Evolutionary conservation across 257 asterid genomes (phyloP), one percentile per base, ranked within the genome.

Genomic region (Salvia splendens): DNA sequence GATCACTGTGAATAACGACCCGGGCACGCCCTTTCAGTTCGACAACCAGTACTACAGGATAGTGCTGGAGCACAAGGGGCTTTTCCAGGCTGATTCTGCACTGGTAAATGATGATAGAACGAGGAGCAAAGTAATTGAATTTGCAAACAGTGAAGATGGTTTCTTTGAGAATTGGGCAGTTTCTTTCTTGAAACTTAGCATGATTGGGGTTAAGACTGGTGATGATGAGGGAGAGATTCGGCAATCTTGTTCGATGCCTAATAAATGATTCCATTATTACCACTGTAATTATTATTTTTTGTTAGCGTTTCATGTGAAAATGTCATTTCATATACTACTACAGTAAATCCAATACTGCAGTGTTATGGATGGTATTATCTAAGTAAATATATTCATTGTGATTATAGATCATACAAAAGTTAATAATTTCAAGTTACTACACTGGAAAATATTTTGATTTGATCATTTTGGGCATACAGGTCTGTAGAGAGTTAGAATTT

Each of bases 41-140:
- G 97, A 89, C 57, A 89, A 89, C 61, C 72, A 73, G 54, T 89
- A 87, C 69, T 87, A 77, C 73, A 84, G 66, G 75, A 76, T 79
- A 42, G 61, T 89, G 68, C 52, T 78, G 0, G 75, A 65, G 1
- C 89, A 82, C 60, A 89, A 69, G 64, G 95, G 95, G 4, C 80
- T 87, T 49, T 85, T 89, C 59, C 94, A 86, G 17, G 85, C 95
- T 4, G 97, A 89, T 81, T 85, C 95, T 8, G 82, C 81, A 0
- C 75, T 89, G 61, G 16, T 84, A 4, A 72, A 52, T 35, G 95
- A 89, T 46, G 68, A 14, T 43, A 80, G 78, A 59, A 78, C 94
- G 3, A 79, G 61, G 51, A 45, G 62, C 7, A 71, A 45, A 75
- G 95, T 89, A 54, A 5, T 24, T 36, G 82, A 77, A 5, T 84